Evolutionary conservation across 441 rosid genomes (phyloP), one percentile per base, ranked within the genome.

Genomic region (Populus hybrid): DNA sequence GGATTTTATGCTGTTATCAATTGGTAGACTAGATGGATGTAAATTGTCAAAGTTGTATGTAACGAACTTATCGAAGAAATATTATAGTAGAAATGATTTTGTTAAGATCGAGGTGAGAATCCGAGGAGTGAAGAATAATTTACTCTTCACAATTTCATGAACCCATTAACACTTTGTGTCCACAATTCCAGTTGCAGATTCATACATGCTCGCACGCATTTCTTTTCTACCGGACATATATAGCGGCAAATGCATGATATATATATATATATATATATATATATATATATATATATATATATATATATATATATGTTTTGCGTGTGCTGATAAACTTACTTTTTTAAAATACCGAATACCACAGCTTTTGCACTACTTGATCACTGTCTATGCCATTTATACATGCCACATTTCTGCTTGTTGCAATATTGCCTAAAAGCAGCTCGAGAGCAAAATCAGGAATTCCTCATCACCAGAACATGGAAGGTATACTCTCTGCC

Each of bases 401-500:
- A 74, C 10, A 26, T 40, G 26, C 3, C 26, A 21, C 14, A 7
- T 59, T 26, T 11, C 28, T 31, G 20, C 26, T 7, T 67, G 73
- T 28, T 14, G n/a, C 64, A 74, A 35, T 20, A 38, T 6, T 56
- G 77, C 74, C 24, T 38, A 66, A 63, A 71, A 59, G 24, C 69
- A 40, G 28, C 18, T 18, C 73, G 56, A 53, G 21, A 69, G 28
- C 69, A 72, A 69, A 36, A 3, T 23, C 23, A 0, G 61, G 9
- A 7, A 31, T 29, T 24, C 77, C 33, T 74, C 69, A 16, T 29
- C 31, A 7, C 8, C 20, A 9, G 66, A 73, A 36, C 75, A 73
- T 56, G 83, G 38, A 69, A 83, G 86, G 86, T 74, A 77, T 28
- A 1, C 31, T 28, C 59, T 33, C 36, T 33, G 4, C 36, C 36